A percentile compares a stretch with the other conserved stretches of the same genome.
These are phyloP conservation scores for Boletus eberwhitei DNA, from an alignment of 768 basidiomycete genomes.

Conservation along the genomic window DNA sequence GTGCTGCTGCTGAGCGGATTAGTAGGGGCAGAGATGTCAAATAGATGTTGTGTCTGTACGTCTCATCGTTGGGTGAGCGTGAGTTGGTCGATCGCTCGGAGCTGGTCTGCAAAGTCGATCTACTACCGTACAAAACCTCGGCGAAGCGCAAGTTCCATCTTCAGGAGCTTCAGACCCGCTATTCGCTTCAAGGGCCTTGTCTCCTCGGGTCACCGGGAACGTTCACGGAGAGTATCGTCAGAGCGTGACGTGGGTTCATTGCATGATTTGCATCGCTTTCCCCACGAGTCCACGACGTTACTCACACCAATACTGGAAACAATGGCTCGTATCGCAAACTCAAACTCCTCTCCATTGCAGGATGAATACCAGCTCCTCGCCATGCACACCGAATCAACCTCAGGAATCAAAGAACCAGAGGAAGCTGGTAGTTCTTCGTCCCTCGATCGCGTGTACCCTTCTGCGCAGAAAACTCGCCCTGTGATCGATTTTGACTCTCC, in stretches of 20 bases:
- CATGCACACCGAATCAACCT: conserved; percentile 2
- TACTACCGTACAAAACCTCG: too few species aligned
- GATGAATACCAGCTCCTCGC: conserved; percentile 25
- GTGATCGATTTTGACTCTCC: conserved; percentile 21
- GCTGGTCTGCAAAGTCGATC: too few species aligned
- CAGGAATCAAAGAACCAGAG: conserved; percentile 4
- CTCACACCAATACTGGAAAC: conserved; percentile 11
- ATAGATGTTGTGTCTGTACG: conserved; percentile 56
- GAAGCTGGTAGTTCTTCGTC: conserved; percentile 1
- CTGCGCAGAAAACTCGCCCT: conserved; percentile 11
- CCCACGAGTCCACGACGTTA: neutral
- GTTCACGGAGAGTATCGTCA: too few species aligned
- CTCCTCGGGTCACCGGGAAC: too few species aligned
- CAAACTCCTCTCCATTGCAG: conserved; percentile 3
- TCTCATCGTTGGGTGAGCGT: conserved; percentile 38
- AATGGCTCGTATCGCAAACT: conserved; percentile 8
- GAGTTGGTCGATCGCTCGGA: conserved; percentile 45
- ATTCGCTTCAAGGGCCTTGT: too few species aligned
- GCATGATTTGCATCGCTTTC: too few species aligned
- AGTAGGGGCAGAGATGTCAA: conserved; percentile 56
- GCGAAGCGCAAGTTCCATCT: too few species aligned
- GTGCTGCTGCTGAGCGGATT: conserved; percentile 32
- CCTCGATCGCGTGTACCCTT: neutral
- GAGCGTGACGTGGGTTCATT: too few species aligned
- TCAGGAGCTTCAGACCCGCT: too few species aligned